phyloP scores from a whole-genome alignment of 148 eudicot genomes.

The Amaranthus hypochondriacus region DNA sequence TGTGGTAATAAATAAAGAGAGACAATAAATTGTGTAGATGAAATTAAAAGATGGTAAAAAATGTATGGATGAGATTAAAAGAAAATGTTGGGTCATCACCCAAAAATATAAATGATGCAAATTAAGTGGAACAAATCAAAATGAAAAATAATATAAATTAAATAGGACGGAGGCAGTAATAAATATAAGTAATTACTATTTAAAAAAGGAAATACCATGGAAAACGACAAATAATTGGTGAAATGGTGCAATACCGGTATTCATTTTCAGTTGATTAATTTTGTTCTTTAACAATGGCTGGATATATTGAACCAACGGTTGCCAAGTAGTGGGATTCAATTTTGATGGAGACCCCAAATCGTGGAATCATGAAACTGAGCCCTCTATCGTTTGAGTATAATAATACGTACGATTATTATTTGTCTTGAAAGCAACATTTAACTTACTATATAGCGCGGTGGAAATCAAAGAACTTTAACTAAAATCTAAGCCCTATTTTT shows the following conservation, averaged over 20 bases:
- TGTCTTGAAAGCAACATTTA: constrained; percentile 15
- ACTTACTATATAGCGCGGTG: constrained; percentile 2
- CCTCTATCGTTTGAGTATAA: background rate
- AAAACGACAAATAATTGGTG: background rate
- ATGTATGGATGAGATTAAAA: too few species aligned
- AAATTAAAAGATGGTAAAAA: too few species aligned
- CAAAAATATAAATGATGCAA: too few species aligned
- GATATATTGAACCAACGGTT: constrained; percentile 10
- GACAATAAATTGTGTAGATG: too few species aligned
- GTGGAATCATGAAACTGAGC: background rate
- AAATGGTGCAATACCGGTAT: background rate
- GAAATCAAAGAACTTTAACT: background rate
- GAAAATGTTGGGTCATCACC: too few species aligned
- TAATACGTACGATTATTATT: background rate
- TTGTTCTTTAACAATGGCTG: constrained; percentile 1
- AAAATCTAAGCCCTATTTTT: too few species aligned
- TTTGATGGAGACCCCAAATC: constrained; percentile 8
- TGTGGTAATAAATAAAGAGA: too few species aligned
- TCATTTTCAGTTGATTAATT: background rate
- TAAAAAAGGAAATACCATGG: background rate
- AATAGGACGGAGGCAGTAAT: too few species aligned
- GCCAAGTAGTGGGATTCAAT: constrained; percentile 1
- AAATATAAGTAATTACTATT: too few species aligned
- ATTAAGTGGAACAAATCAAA: too few species aligned
- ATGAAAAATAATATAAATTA: too few species aligned